These are phyloP conservation scores for Epichloe gansuensis DNA, from an alignment of 2,329 filamentous ascomycete genomes.

Conservation along the genomic window DNA sequence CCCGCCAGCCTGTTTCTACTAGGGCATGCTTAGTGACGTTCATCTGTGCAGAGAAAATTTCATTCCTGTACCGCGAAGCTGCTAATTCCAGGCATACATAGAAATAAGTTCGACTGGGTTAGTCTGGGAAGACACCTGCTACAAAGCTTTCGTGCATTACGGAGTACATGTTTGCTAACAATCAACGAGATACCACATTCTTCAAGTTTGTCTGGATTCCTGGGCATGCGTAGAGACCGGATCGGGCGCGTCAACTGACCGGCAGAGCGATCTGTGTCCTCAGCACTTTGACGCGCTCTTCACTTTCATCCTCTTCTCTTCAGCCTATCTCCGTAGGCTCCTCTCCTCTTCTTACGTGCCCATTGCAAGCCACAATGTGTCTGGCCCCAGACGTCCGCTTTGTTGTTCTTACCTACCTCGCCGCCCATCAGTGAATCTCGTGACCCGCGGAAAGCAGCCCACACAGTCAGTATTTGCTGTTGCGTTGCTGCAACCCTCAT, in stretches of 20 bases:
- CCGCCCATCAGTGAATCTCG: not conserved
- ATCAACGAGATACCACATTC: not conserved
- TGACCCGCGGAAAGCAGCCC: not conserved
- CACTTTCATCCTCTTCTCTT: not conserved
- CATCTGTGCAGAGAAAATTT: not conserved
- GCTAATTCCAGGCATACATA: not conserved
- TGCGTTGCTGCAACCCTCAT: not conserved
- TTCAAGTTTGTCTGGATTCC: not conserved
- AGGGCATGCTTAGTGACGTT: not conserved
- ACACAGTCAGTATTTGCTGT: not conserved
- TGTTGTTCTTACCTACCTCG: not conserved
- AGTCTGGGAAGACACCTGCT: not conserved
- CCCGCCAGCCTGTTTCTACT: not conserved
- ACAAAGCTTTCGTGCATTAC: not conserved
- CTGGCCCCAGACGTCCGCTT: not conserved
- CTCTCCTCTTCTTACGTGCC: not conserved
- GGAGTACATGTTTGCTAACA: not conserved
- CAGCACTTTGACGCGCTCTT: not conserved
- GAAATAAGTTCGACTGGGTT: not conserved
- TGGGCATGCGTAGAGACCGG: not conserved
- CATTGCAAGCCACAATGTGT: constrained; percentile 2
- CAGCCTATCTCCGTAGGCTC: not conserved
- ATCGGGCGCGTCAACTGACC: not conserved
- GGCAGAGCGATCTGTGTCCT: not conserved
- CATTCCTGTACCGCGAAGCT: not conserved